Base-by-base conservation (phyloP, 164 flowering plant genomes). In the Chimonanthus salicifolius region DNA sequence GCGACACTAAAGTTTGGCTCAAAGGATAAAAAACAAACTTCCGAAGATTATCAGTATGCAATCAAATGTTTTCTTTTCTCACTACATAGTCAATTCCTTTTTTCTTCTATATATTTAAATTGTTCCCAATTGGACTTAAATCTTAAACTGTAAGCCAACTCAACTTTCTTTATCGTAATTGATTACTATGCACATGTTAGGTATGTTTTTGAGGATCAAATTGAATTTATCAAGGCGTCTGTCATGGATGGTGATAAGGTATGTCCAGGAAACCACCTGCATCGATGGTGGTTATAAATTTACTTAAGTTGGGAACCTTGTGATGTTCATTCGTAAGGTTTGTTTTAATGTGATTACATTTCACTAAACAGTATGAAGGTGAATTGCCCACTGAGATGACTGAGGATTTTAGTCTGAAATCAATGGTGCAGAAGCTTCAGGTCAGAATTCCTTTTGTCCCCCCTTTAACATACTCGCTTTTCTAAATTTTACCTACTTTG, bases 161-260 rank as follows among this genome's bases (percentile, higher is more conserved):
- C 5, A 44, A 43, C 10, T 66, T 16, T 44, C 60, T 10, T 1
- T 13, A 66, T 66, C 68, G 44, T 66, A 66, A 4, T 66, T 44
- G 43, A 18, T 54, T 58, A 46, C 20, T 18, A 3, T 58, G 15
- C 11, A 21, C 67, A 67, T 20, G 3, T n/a, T 8, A 94, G 98
- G 85, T 90, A 80, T 82, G 97, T 95, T 47, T 94, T 93, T 83
- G 99, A 95, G 80, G 97, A 95, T 84, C 97, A 95, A 77, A 95
- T 95, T 79, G 97, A 95, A 33, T 95, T 95, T 81, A 85, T 95
- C 71, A 92, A 87, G 83, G 88, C 85, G 20, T 76, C 91, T 6
- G 98, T 92, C 58, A 84, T 95, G 84, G 94, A 84, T 71, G 98
- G 98, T 47, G 90, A 76, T 20, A 82, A 89, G 82, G 99, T 91